A percentile compares a stretch with the other conserved stretches of the same genome.
Evolutionary conservation across 495 filamentous ascomycete species (phyloP).

Genomic region (Penicillium maclennaniae): DNA sequence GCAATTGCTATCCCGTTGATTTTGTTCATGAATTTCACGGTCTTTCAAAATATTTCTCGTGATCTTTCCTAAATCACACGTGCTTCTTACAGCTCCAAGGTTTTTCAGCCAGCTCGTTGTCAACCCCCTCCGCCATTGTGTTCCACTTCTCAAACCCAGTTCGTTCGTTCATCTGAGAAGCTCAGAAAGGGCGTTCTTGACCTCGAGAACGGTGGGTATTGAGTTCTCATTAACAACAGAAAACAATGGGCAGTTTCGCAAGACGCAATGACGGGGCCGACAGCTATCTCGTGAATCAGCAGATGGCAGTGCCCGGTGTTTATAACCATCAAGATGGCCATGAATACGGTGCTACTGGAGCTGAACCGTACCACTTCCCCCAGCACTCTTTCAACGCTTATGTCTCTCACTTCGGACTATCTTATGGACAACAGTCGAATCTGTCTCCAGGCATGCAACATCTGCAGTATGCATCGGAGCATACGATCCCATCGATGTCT

Average conservation of each 20-base stretch:
- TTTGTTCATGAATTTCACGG: constrained; percentile 2
- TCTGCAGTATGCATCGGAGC: constrained; percentile 33
- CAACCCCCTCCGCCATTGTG: not conserved
- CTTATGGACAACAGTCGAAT: constrained; percentile 32
- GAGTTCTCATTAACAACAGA: not conserved
- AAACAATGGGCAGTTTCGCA: constrained; percentile 37
- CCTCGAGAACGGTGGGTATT: not conserved
- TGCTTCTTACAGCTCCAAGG: not conserved
- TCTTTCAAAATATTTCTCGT: not conserved
- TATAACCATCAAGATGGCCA: constrained; percentile 33
- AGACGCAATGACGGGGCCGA: constrained; percentile 38
- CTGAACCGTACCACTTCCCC: constrained; percentile 32
- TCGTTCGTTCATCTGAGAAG: not conserved
- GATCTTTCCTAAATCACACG: not conserved
- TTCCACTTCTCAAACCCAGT: not conserved
- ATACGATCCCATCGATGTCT: constrained; percentile 33
- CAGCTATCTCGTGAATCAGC: constrained; percentile 37
- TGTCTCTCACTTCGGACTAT: constrained; percentile 30
- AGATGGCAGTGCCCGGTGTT: constrained; percentile 30
- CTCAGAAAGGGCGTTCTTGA: not conserved
- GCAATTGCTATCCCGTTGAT: constrained; percentile 19
- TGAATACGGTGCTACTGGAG: constrained; percentile 32
- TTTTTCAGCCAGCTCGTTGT: not conserved
- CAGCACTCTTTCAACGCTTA: constrained; percentile 38
- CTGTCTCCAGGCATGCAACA: constrained; percentile 29